A percentile compares a stretch with the other conserved stretches of the same genome.
Conservation (phyloP, 495 filamentous ascomycete genomes). For the Bacidia gigantensis region DNA sequence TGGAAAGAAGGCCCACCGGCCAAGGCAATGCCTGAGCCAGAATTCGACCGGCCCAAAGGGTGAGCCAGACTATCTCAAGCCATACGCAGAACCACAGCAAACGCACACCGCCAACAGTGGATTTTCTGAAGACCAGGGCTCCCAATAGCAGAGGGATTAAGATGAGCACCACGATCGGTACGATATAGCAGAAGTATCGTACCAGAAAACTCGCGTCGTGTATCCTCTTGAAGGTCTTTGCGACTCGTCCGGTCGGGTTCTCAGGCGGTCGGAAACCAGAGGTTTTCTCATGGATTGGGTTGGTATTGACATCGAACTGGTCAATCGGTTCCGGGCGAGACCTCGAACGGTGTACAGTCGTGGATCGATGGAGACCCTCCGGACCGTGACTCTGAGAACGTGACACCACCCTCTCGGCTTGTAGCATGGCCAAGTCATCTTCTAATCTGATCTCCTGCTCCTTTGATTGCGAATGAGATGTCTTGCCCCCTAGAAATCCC, state of each 20-base stretch:
- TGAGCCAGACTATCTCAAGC: conserved; percentile 87
- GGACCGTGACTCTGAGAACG: conserved; percentile 31
- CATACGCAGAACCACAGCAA: conserved; percentile 89
- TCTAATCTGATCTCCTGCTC: conserved; percentile 62
- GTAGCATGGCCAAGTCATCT: conserved; percentile 73
- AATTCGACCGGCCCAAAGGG: conserved; percentile 74
- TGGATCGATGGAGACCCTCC: conserved; percentile 24
- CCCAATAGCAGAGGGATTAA: conserved; percentile 74
- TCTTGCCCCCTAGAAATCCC: conserved; percentile 17
- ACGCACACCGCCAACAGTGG: conserved; percentile 60
- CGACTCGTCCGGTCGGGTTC: conserved; percentile 47
- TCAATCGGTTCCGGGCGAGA: conserved; percentile 52
- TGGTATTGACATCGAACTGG: conserved; percentile 68
- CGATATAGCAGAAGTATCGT: conserved; percentile 79
- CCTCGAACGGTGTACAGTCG: conserved; percentile 31
- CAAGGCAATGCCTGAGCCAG: conserved; percentile 61
- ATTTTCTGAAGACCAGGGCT: conserved; percentile 45
- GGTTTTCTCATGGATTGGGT: conserved; percentile 57
- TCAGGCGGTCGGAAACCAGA: conserved; percentile 54
- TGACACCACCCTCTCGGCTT: conserved; percentile 64
- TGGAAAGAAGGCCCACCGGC: conserved; percentile 49
- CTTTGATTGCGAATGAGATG: conserved; percentile 39
- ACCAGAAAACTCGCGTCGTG: conserved; percentile 65
- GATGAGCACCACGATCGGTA: conserved; percentile 58
- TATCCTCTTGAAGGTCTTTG: conserved; percentile 49